Evolutionary conservation across 2,329 filamentous ascomycete genomes (phyloP).

Genomic region (Sporothrix pallida): DNA sequence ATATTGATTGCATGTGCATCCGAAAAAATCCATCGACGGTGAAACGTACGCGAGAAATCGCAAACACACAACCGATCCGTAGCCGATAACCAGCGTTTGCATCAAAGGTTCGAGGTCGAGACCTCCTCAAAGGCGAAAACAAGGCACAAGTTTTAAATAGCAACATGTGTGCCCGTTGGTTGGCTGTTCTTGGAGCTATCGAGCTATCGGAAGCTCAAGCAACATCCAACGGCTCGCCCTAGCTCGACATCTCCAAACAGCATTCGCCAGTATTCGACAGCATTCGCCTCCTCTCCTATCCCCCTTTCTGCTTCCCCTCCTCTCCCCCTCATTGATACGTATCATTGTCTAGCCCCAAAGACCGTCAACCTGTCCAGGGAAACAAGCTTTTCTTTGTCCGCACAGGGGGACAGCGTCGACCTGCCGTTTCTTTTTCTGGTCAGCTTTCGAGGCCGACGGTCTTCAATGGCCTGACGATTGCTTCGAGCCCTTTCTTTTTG

Average conservation of each 20-base stretch:
- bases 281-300: background rate
- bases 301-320: background rate
- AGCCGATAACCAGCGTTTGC: background rate
- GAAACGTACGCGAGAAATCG: background rate
- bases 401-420: conserved; percentile 2
- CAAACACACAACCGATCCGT: background rate
- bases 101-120: no score
- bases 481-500: background rate
- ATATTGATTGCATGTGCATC: conserved; percentile 17
- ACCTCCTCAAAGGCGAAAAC: no score
- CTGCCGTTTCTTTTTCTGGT: conserved; percentile 30
- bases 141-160: background rate
- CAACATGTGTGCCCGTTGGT: conserved; percentile 15
- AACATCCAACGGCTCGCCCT: conserved; percentile 17
- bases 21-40: background rate
- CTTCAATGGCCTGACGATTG: background rate
- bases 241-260: background rate
- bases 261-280: background rate
- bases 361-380: background rate
- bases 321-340: background rate
- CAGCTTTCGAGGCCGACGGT: background rate
- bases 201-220: background rate
- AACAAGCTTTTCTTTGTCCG: conserved; percentile 27
- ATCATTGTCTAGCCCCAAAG: background rate
- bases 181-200: conserved; percentile 4